Evolutionary conservation across 2,329 filamentous ascomycete species (phyloP).

Genomic region (Fusarium citri): DNA sequence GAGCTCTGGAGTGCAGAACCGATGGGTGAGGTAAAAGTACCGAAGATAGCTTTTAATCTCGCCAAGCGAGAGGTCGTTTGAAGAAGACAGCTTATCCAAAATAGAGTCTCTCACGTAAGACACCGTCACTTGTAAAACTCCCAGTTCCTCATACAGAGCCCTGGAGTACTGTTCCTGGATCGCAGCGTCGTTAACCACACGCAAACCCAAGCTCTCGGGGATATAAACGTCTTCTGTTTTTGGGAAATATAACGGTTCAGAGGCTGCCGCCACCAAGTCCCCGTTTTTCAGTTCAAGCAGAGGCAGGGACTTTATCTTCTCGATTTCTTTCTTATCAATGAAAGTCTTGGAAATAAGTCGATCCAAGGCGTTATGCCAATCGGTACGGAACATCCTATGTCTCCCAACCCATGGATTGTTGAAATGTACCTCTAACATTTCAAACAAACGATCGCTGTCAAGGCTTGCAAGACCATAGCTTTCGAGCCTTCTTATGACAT

Average conservation of each 20-base stretch:
- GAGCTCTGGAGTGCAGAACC: not conserved
- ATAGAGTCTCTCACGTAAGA: slow-evolving; percentile 10
- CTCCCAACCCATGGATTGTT: rapidly evolving
- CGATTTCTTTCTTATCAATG: not conserved
- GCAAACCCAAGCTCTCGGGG: not conserved
- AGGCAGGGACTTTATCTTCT: not conserved
- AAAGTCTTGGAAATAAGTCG: not conserved
- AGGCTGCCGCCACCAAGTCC: not conserved
- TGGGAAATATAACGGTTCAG: slow-evolving; percentile 20
- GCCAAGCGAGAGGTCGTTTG: not conserved
- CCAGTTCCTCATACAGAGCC: not conserved
- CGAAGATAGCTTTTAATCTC: not conserved
- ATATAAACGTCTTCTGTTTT: slow-evolving; percentile 5
- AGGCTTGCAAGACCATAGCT: slow-evolving; percentile 4
- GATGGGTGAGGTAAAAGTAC: slow-evolving; percentile 4
- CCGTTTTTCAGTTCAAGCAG: slow-evolving; percentile 17
- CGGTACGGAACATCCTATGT: too few relatives aligned
- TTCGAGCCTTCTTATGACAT: not conserved
- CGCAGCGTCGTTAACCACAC: not conserved
- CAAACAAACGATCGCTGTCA: not conserved
- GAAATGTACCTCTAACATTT: not conserved
- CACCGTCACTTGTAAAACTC: not conserved
- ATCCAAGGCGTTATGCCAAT: not conserved
- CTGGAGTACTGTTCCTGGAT: rapidly evolving
- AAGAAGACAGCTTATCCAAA: not conserved